Evolutionary conservation across 208 protist genomes (phyloP).

Genomic region (Trypanosoma mega): DNA sequence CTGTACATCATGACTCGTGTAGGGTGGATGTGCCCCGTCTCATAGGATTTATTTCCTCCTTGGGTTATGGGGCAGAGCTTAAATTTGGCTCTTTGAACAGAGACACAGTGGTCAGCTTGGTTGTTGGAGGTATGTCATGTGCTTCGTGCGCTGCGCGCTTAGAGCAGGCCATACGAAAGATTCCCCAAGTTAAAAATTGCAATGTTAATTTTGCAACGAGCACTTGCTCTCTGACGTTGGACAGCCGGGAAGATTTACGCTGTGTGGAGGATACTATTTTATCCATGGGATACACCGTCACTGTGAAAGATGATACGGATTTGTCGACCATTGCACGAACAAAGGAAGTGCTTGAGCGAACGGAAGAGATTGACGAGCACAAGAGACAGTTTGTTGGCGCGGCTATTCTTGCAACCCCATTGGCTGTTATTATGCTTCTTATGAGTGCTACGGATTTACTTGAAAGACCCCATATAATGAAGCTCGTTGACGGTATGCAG

Average conservation of each 20-base stretch:
- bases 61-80: slow-evolving; percentile 34
- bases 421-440: slow-evolving; percentile 64
- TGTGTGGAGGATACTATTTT: slow-evolving; percentile 12
- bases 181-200: slow-evolving; percentile 24
- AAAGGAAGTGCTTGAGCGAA: slow-evolving; percentile 58
- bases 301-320: neutral
- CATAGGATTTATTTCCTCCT: slow-evolving; percentile 21
- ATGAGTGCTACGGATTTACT: slow-evolving; percentile 49
- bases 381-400: slow-evolving; percentile 40
- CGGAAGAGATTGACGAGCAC: slow-evolving; percentile 58
- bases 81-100: no score
- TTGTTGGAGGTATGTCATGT: slow-evolving; percentile 49
- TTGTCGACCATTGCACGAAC: slow-evolving; percentile 23
- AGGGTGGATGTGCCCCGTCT: slow-evolving; percentile 27
- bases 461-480: slow-evolving; percentile 20
- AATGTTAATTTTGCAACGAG: slow-evolving; percentile 13
- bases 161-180: slow-evolving; percentile 22
- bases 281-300: slow-evolving; percentile 17
- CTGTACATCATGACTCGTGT: slow-evolving; percentile 41
- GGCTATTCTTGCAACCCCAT: slow-evolving; percentile 58
- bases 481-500: slow-evolving; percentile 54
- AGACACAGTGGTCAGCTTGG: slow-evolving; percentile 2
- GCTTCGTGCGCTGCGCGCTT: slow-evolving; percentile 50
- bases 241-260: neutral
- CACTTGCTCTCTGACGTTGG: slow-evolving; percentile 3